Evolutionary conservation across 768 basidiomycete genomes (phyloP), one percentile per base, ranked within the genome.

Genomic region (Naganishia vaughanmartiniae): DNA sequence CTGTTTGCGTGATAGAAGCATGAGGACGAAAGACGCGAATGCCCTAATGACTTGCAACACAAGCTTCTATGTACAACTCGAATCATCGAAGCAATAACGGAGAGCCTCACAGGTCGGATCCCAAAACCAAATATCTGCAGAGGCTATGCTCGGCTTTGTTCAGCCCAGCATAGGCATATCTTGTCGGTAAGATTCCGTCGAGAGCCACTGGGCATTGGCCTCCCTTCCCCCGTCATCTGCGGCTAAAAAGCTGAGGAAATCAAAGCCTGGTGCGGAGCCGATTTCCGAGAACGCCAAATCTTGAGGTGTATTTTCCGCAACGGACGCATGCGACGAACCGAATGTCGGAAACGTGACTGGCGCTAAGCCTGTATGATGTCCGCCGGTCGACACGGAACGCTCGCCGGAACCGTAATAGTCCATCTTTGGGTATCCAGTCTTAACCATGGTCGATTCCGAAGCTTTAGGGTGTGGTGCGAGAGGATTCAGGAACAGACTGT

Each of bases 401-500:
- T 48, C 46, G n/a, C 67, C 34, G 30, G 30, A 36, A 42, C 68
- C 28, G 19, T 39, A 39, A 56, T 55, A 56, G 12, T 36, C 54
- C 60, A 14, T 30, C 56, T 39, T 65, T 63, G 33, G 65, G 60
- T 55, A 63, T 17, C 4, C 42, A 45, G 60, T 26, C 21, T 46
- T 72, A 45, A 65, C 72, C 67, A 73, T 73, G 30, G 80, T 81
- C 55, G 78, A 79, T 24, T 78, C 78, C n/a, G 77, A 78, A 5
- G 80, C 80, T 69, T 79, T 78, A 58, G 77, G 76, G 55, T 81
- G 78, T 33, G 76, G 72, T 2, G 75, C 74, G 78, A 80, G 77
- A 10, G 81, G 81, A 72, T 82, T 80, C 24, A 78, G 42, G 65
- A 82, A 81, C 45, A 82, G 76, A 60, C 81, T 79, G 71, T 82